These are phyloP conservation scores for Allium cepa DNA, from an alignment of 106 monocot genomes.

Conservation along the genomic window DNA sequence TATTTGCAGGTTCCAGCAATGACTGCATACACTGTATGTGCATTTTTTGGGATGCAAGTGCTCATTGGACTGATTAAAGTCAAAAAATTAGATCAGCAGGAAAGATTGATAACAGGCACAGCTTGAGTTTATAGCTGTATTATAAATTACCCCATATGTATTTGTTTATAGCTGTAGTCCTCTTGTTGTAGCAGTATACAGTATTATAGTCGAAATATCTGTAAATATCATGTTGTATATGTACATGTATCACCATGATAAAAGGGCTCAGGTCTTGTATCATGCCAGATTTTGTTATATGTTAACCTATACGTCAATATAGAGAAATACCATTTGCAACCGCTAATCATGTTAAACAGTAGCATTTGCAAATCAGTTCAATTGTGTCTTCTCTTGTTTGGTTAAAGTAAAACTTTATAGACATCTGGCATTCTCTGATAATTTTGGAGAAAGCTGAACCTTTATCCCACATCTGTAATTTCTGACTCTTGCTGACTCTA, in stretches of 20 bases:
- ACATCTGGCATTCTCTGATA: too few relatives aligned
- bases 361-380: too few relatives aligned
- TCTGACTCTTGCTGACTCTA: too few relatives aligned
- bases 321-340: too few relatives aligned
- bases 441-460: too few relatives aligned
- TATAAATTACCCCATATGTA: neutral
- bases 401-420: too few relatives aligned
- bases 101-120: conserved; percentile 86
- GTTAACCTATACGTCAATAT: too few relatives aligned
- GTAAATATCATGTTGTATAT: conserved; percentile 13
- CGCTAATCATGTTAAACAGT: too few relatives aligned
- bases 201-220: neutral
- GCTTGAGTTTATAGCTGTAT: conserved; percentile 28
- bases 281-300: neutral
- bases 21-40: conserved; percentile 54
- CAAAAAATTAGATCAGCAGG: conserved; percentile 73
- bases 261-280: conserved; percentile 6
- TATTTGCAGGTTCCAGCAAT: conserved; percentile 55
- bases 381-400: too few relatives aligned
- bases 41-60: conserved; percentile 74
- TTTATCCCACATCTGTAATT: too few relatives aligned
- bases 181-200: conserved; percentile 1
- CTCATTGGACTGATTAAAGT: conserved; percentile 77
- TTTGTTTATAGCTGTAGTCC: neutral
- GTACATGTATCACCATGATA: neutral